A percentile compares a stretch with the other conserved stretches of the same genome.
Evolutionary conservation across 2,329 filamentous ascomycete species (phyloP).

Genomic region (Ophiostoma triangulosporum): DNA sequence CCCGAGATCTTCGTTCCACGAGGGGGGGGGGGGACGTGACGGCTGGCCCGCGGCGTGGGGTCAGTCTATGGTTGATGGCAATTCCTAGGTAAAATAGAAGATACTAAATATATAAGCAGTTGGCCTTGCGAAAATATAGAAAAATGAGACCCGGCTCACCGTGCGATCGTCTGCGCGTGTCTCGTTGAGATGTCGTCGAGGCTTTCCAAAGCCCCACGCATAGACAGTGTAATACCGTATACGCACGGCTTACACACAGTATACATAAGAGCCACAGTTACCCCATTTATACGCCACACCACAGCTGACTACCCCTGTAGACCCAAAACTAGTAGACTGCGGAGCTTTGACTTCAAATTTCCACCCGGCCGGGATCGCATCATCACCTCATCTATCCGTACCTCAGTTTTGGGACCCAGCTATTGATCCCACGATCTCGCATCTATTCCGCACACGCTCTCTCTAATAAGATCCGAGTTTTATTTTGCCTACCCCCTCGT

Average conservation of each 20-base stretch:
- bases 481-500: not conserved
- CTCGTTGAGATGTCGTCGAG: not conserved
- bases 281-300: not conserved
- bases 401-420: not conserved
- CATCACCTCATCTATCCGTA: not conserved
- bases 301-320: not conserved
- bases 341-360: conserved; percentile 8
- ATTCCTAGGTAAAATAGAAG: not conserved
- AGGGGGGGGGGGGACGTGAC: not conserved
- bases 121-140: not conserved
- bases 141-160: not conserved
- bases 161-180: not conserved
- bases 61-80: not conserved
- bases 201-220: too few relatives aligned
- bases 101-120: not conserved
- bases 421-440: not conserved
- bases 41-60: not conserved
- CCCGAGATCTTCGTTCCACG: not conserved
- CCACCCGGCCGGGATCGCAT: not conserved
- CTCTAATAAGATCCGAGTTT: not conserved
- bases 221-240: not conserved
- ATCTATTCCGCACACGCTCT: not conserved
- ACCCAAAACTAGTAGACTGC: conserved; percentile 1
- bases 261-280: not conserved
- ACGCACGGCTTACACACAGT: not conserved